These are phyloP conservation scores for Rhizomucor pusillus DNA, from an alignment of 371 early-diverging fungal species.

Conservation along the genomic window DNA sequence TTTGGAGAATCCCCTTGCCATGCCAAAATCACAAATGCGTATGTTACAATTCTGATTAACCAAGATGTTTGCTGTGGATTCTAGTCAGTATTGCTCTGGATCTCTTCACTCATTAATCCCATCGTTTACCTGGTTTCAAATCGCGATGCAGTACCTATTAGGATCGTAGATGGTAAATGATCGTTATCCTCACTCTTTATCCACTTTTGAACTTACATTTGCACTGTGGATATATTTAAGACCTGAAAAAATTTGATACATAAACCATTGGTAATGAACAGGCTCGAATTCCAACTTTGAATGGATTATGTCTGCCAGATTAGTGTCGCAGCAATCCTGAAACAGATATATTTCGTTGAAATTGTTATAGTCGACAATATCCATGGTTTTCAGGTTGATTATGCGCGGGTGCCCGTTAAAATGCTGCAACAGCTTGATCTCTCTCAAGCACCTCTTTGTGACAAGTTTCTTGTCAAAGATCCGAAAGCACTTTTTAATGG, in stretches of 20 bases:
- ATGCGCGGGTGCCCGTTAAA: conserved; percentile 80
- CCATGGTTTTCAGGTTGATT: conserved; percentile 68
- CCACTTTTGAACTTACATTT: conserved; percentile 49
- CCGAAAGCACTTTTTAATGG: conserved; percentile 74
- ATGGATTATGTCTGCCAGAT: conserved; percentile 87
- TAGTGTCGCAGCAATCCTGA: conserved; percentile 87
- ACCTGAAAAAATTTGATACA: conserved; percentile 87
- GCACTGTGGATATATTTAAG: conserved; percentile 91
- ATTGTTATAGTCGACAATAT: conserved; percentile 58
- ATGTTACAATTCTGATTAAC: conserved; percentile 88
- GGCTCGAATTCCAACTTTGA: conserved; percentile 82
- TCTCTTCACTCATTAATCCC: background rate
- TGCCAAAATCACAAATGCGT: conserved; percentile 52
- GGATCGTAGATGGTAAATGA: background rate
- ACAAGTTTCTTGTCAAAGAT: conserved; percentile 70
- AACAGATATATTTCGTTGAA: conserved; percentile 72
- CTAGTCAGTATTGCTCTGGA: background rate
- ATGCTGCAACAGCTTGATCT: conserved; percentile 75
- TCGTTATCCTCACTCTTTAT: background rate
- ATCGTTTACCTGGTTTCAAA: conserved; percentile 69
- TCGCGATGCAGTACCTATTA: conserved; percentile 78
- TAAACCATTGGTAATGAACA: conserved; percentile 89
- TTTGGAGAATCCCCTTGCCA: conserved; percentile 40
- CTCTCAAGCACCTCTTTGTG: conserved; percentile 71
- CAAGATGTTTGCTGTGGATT: conserved; percentile 71